phyloP scores from a whole-genome alignment of 2,329 filamentous ascomycete species.

The Claviceps fusiformis region DNA sequence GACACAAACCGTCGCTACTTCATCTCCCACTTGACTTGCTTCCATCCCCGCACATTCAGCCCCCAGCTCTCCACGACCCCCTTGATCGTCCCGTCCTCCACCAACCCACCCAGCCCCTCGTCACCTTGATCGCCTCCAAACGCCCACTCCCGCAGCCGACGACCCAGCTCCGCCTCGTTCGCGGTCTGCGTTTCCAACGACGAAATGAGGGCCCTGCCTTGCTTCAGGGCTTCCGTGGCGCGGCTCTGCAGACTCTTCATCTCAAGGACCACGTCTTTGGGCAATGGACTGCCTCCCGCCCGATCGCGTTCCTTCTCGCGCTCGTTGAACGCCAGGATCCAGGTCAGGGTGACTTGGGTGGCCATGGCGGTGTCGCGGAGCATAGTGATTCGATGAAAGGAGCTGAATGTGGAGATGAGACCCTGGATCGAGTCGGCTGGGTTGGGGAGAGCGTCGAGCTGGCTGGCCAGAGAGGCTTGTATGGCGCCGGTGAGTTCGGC shows the following conservation, averaged over 20 bases:
- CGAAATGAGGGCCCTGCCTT: slow-evolving; percentile 18
- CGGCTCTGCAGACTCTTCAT: slow-evolving; percentile 20
- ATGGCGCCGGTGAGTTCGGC: slow-evolving; percentile 14
- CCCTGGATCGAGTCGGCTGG: slow-evolving; percentile 7
- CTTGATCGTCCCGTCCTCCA: slow-evolving; percentile 14
- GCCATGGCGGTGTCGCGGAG: slow-evolving; percentile 25
- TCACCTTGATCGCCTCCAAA: slow-evolving; percentile 12
- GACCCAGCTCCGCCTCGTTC: slow-evolving; percentile 13
- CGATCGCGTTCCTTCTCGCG: slow-evolving; percentile 25
- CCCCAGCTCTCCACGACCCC: slow-evolving; percentile 22
- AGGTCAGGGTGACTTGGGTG: slow-evolving; percentile 17
- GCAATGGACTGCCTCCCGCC: slow-evolving; percentile 23
- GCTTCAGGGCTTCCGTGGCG: slow-evolving; percentile 18
- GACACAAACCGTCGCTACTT: not conserved
- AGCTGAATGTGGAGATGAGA: slow-evolving; percentile 15
- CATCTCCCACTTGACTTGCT: slow-evolving; percentile 19
- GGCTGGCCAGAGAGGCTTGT: slow-evolving; percentile 14
- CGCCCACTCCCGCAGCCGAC: slow-evolving; percentile 15
- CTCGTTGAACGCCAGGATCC: slow-evolving; percentile 24
- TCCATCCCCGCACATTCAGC: slow-evolving; percentile 21
- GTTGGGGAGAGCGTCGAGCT: slow-evolving; percentile 10
- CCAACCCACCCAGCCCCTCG: slow-evolving; percentile 11
- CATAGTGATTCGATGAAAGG: slow-evolving; percentile 23
- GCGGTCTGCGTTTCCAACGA: slow-evolving; percentile 17
- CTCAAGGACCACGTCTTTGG: slow-evolving; percentile 22